phyloP scores from a whole-genome alignment of 1,284 basidiomycete genomes.

The Ganoderma boninense region DNA sequence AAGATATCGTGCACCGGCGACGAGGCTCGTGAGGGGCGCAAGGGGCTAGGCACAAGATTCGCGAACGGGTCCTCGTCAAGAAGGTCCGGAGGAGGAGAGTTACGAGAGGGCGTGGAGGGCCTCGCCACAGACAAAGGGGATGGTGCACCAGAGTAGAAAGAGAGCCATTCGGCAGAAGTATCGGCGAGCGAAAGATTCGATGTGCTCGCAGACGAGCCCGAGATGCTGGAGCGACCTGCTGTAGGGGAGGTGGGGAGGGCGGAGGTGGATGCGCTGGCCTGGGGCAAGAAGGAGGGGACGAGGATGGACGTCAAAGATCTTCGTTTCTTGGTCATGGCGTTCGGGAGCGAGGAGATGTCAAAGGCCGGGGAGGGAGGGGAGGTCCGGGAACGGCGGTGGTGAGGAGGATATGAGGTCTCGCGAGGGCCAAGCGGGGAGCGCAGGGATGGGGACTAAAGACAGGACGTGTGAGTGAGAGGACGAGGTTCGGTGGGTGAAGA shows the following conservation, averaged over 20 bases:
- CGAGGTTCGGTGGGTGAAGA: conserved; percentile 29
- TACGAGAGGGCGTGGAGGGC: conserved; percentile 30
- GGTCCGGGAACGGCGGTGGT: conserved; percentile 28
- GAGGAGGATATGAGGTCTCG: conserved; percentile 15
- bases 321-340: conserved; percentile 53
- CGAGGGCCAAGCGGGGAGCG: conserved; percentile 10
- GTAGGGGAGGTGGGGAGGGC: conserved; percentile 14
- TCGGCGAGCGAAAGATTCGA: conserved; percentile 20
- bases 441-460: conserved; percentile 25
- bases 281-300: conserved; percentile 52
- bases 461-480: conserved; percentile 22
- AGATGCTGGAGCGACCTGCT: conserved; percentile 2
- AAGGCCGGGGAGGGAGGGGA: conserved; percentile 14
- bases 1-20: conserved; percentile 34
- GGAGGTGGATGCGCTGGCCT: conserved; percentile 24
- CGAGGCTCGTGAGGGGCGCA: conserved; percentile 29
- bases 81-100: conserved; percentile 52
- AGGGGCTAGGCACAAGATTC: conserved; percentile 50
- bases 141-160: conserved; percentile 30
- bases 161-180: conserved; percentile 28
- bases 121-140: conserved; percentile 29
- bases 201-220: conserved; percentile 7
- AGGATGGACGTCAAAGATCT: conserved; percentile 59
- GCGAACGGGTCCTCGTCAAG: conserved; percentile 80
- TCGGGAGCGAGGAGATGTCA: conserved; percentile 25